Base-by-base conservation (phyloP, 176 grass and related monocot genomes). In the Triticum aestivum region DNA sequence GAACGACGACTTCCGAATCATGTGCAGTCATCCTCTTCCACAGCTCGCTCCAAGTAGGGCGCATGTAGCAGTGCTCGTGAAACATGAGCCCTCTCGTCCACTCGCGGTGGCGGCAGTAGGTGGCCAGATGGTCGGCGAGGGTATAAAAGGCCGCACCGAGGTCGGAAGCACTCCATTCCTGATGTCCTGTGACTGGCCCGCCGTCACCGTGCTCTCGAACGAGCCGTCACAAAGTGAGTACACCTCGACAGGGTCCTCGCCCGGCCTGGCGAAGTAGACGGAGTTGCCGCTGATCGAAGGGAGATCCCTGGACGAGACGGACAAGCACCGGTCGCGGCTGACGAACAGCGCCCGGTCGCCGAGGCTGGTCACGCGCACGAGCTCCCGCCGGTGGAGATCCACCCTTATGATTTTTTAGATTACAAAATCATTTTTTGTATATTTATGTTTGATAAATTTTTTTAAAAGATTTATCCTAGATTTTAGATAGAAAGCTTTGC, bases 21-120 rank as follows among this genome's bases (percentile, higher is more conserved):
- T 70, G 68, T 0, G 68, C 34, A 38, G 1, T 0, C 2, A 70
- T 39, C 68, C 68, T 70, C 34, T 70, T 34, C 68, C 68, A 39
- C 68, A 70, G 34, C 68, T 39, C 68, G 4, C 34, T 70, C 18
- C 68, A 70, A 6, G 17, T 39, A 39, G 68, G 34, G 34, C 68
- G 34, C 34, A 70, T 0, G 2, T 11, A 70, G 34, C 34, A 70
- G 68, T 70, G 2, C 18, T 70, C 68, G 34, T 70, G 68, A 38
- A 70, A 70, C 68, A 70, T 70, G 68, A 70, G 68, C 68, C 68
- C 68, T n/a, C 68, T 70, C 9, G 68, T 70, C 68, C 68, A 70
- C 68, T 70, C 68, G 2, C 68, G 68, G 68, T 70, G 68, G 2
- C 68, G 68, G 20, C 68, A 70, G 68, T 70, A 70, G 18, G 68